These are phyloP conservation scores for Glycine soja DNA, from an alignment of 306 rosid species.

Conservation along the genomic window DNA sequence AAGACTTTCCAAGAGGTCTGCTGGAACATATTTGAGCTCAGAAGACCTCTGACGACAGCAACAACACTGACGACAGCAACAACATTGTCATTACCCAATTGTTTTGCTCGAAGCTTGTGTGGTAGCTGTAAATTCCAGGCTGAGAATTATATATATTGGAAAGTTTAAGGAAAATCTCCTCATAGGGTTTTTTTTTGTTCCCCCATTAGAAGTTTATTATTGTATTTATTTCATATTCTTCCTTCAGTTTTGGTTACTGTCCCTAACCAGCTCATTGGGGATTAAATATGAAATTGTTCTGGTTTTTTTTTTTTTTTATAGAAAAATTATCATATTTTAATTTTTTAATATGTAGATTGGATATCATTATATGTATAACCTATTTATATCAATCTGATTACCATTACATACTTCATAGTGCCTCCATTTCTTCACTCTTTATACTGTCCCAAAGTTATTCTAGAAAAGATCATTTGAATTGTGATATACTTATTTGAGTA, in stretches of 20 bases:
- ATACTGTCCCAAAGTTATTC: not conserved
- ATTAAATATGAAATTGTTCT: not conserved
- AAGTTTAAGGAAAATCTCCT: slow-evolving; percentile 14
- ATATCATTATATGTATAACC: slow-evolving; percentile 13
- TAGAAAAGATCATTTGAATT: not conserved
- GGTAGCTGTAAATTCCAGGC: slow-evolving; percentile 3
- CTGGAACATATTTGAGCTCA: slow-evolving; percentile 50
- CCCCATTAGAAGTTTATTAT: slow-evolving; percentile 8
- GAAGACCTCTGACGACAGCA: slow-evolving; percentile 47
- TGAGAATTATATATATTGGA: not conserved
- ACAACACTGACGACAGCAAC: slow-evolving; percentile 38
- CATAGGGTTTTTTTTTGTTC: slow-evolving; percentile 18
- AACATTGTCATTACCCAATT: slow-evolving; percentile 48
- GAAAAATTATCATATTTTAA: slow-evolving; percentile 17
- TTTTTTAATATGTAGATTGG: slow-evolving; percentile 9
- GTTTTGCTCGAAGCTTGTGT: slow-evolving; percentile 53
- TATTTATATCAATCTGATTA: not conserved
- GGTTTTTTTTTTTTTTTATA: not conserved
- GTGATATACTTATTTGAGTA: not conserved
- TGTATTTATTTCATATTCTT: slow-evolving; percentile 34
- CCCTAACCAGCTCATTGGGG: slow-evolving; percentile 17
- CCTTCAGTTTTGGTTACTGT: slow-evolving; percentile 28
- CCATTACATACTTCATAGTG: not conserved
- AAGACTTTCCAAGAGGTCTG: slow-evolving; percentile 52
- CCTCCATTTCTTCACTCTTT: no score